phyloP scores from a whole-genome alignment of 1,284 basidiomycete genomes.

The Ustilago trichophora region DNA sequence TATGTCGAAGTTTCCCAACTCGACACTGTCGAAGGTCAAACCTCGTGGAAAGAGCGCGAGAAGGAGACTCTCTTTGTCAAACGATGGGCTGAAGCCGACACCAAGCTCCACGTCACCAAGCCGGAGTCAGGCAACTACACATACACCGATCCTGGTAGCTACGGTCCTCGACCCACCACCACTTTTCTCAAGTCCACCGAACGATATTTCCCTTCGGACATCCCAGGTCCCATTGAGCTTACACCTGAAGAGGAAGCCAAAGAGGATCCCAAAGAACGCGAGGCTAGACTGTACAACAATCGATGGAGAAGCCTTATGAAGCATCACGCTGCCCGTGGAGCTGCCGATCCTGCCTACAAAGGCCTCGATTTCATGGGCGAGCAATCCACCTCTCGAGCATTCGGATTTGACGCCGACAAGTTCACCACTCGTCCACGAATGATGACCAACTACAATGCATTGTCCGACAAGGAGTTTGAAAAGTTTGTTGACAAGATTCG shows the following conservation, averaged over 20 bases:
- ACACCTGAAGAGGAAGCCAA: constrained; percentile 25
- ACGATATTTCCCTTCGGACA: constrained; percentile 42
- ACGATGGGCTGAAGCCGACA: constrained; percentile 55
- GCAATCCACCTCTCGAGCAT: constrained; percentile 24
- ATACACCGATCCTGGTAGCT: constrained; percentile 16
- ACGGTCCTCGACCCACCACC: constrained; percentile 42
- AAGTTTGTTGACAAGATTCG: constrained; percentile 48
- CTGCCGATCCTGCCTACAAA: constrained; percentile 38
- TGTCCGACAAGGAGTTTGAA: constrained; percentile 52
- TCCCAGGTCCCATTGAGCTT: constrained; percentile 25
- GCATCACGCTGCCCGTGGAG: constrained; percentile 37
- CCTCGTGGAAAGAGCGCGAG: constrained; percentile 56
- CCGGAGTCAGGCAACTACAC: constrained; percentile 13
- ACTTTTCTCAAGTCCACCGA: constrained; percentile 39
- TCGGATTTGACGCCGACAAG: constrained; percentile 37
- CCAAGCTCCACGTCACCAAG: constrained; percentile 39
- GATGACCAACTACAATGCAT: constrained; percentile 58
- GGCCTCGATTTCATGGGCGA: constrained; percentile 44
- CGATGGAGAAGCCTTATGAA: constrained; percentile 33
- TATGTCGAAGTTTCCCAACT: constrained; percentile 51
- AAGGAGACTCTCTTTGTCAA: constrained; percentile 55
- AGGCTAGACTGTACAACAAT: constrained; percentile 36
- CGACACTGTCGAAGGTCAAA: constrained; percentile 56
- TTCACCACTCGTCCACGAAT: constrained; percentile 48
- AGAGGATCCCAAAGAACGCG: constrained; percentile 19